Conservation (phyloP, 495 filamentous ascomycete genomes). For the Tirmania nivea region DNA sequence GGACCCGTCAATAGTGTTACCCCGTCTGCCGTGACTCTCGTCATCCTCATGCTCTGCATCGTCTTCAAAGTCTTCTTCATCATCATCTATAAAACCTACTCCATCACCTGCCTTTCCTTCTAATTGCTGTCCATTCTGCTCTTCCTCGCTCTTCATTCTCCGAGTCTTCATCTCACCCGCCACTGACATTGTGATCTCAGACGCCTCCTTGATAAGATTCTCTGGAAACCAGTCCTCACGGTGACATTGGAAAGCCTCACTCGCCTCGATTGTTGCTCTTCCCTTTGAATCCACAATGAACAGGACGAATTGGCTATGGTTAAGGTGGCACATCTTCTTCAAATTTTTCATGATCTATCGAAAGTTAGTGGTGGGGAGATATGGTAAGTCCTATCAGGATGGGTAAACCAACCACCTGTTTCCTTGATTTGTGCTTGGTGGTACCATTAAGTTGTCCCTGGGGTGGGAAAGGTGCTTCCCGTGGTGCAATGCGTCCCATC, state of each 20-base stretch:
- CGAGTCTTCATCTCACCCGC: constrained; percentile 10
- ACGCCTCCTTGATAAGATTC: constrained; percentile 9
- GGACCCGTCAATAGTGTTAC: not conserved
- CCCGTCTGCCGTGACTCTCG: constrained; percentile 2
- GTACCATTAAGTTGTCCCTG: not conserved
- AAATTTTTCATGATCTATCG: constrained; percentile 10
- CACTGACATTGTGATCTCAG: constrained; percentile 8
- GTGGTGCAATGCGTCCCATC: not conserved
- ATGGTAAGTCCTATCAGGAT: constrained; percentile 6
- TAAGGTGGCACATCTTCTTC: constrained; percentile 11
- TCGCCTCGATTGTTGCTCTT: constrained; percentile 4
- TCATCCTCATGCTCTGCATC: constrained; percentile 14
- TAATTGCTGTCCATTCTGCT: constrained; percentile 11
- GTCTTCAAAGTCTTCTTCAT: constrained; percentile 8
- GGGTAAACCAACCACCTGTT: constrained; percentile 4
- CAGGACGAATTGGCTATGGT: constrained; percentile 14
- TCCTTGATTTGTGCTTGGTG: not conserved
- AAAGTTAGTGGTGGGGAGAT: constrained; percentile 8
- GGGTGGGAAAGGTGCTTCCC: not conserved
- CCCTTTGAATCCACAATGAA: constrained; percentile 17
- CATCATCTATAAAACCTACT: constrained; percentile 11
- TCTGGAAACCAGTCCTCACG: constrained; percentile 15
- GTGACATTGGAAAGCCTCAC: constrained; percentile 11
- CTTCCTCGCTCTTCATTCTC: constrained; percentile 10
- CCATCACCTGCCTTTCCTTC: constrained; percentile 10